Conservation (phyloP, 495 filamentous ascomycete genomes). For the Margaritispora aquatica region DNA sequence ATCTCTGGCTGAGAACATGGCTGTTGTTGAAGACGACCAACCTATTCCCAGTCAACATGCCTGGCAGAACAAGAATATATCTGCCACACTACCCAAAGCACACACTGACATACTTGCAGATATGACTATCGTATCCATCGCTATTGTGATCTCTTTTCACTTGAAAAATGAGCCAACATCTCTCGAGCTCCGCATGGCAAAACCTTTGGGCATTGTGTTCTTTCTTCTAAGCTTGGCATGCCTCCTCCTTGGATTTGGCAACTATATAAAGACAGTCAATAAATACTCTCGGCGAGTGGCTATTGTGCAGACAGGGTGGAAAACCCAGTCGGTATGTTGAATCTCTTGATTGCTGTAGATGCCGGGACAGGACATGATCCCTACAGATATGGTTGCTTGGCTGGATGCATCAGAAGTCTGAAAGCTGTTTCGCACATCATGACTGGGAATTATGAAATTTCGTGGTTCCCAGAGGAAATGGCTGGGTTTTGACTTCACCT, state of each 20-base stretch:
- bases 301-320: slow-evolving; percentile 89
- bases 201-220: slow-evolving; percentile 83
- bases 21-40: too few relatives aligned
- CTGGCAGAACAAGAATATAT: too few relatives aligned
- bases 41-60: too few relatives aligned
- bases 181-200: slow-evolving; percentile 67
- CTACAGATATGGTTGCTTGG: too few relatives aligned
- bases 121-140: slow-evolving; percentile 81
- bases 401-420: too few relatives aligned
- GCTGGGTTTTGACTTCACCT: too few relatives aligned
- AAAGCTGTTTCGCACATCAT: too few relatives aligned
- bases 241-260: slow-evolving; percentile 68
- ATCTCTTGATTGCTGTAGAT: background rate
- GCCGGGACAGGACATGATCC: background rate
- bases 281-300: slow-evolving; percentile 73
- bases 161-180: slow-evolving; percentile 64
- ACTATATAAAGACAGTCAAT: slow-evolving; percentile 83
- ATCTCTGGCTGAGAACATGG: background rate
- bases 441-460: too few relatives aligned
- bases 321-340: slow-evolving; percentile 69
- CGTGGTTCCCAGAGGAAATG: too few relatives aligned
- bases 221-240: slow-evolving; percentile 76
- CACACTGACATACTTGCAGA: slow-evolving; percentile 25
- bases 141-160: slow-evolving; percentile 91
- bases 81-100: background rate